Conservation (phyloP, 192 early-diverging fungal species). For the Funneliformis geosporum region DNA sequence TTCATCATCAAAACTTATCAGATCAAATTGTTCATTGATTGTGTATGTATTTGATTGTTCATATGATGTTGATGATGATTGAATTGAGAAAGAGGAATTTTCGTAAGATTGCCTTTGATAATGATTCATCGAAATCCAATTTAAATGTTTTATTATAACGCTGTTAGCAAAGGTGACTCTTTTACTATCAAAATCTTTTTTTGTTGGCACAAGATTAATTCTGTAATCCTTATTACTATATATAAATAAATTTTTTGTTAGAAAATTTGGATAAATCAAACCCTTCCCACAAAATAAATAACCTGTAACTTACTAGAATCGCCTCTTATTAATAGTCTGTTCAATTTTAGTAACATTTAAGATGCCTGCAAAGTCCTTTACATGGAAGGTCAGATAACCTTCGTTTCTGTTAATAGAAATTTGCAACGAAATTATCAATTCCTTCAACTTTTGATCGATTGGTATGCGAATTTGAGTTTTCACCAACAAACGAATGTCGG, state of each 20-base stretch:
- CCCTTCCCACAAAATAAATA: not conserved
- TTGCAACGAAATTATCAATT: not conserved
- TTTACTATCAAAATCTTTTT: not conserved
- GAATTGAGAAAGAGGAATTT: too few species aligned
- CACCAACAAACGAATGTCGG: conserved; percentile 3
- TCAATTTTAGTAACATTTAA: not conserved
- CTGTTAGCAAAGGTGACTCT: not conserved
- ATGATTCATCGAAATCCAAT: not conserved
- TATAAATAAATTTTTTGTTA: not conserved
- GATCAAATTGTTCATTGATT: too few species aligned
- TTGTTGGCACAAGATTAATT: not conserved
- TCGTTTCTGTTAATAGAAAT: not conserved
- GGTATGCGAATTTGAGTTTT: conserved; percentile 18
- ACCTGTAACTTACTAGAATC: not conserved
- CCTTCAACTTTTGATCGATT: not conserved
- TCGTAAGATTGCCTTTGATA: too few species aligned
- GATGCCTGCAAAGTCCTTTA: not conserved
- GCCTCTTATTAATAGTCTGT: not conserved
- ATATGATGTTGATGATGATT: too few species aligned
- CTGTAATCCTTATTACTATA: not conserved
- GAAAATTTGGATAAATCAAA: not conserved
- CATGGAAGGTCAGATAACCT: not conserved
- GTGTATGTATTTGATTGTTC: too few species aligned
- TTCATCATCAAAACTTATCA: too few species aligned
- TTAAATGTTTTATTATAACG: not conserved